phyloP scores from a whole-genome alignment of 2,329 filamentous ascomycete species.

The Cordyceps cateniannulata region DNA sequence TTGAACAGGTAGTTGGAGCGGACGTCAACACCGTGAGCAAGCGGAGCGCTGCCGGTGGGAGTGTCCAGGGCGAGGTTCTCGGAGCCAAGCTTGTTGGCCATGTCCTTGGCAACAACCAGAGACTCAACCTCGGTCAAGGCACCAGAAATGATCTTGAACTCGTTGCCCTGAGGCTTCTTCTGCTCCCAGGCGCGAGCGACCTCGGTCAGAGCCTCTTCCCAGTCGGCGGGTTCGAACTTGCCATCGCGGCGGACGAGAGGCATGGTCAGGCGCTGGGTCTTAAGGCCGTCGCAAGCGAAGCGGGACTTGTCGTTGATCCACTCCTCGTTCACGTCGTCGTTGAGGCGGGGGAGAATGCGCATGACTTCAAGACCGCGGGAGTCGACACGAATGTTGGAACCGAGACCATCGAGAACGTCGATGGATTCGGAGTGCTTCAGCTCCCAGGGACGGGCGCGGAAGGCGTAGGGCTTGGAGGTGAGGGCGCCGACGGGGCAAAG shows the following conservation, averaged over 20 bases:
- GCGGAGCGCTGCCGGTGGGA: conserved; percentile 71
- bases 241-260: conserved; percentile 82
- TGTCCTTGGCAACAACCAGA: conserved; percentile 91
- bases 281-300: conserved; percentile 93
- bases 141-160: conserved; percentile 93
- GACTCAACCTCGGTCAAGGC: conserved; percentile 89
- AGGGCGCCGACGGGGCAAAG: conserved; percentile 95
- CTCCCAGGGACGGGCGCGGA: conserved; percentile 95
- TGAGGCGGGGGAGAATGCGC: conserved; percentile 85
- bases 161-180: conserved; percentile 77
- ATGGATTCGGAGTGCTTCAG: conserved; percentile 93
- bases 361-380: conserved; percentile 92
- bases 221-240: conserved; percentile 86
- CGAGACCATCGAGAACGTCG: conserved; percentile 86
- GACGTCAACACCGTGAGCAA: conserved; percentile 89
- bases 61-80: conserved; percentile 94
- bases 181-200: conserved; percentile 74
- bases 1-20: conserved; percentile 96
- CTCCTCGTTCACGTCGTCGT: conserved; percentile 98
- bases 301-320: conserved; percentile 99
- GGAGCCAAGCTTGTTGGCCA: conserved; percentile 92
- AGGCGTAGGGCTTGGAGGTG: conserved; percentile 95
- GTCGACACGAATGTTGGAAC: conserved; percentile 92
- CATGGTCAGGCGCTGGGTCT: conserved; percentile 91
- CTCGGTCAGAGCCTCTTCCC: conserved; percentile 91